phyloP scores from a whole-genome alignment of 164 flowering plant species.

The Aristolochia fimbriata region DNA sequence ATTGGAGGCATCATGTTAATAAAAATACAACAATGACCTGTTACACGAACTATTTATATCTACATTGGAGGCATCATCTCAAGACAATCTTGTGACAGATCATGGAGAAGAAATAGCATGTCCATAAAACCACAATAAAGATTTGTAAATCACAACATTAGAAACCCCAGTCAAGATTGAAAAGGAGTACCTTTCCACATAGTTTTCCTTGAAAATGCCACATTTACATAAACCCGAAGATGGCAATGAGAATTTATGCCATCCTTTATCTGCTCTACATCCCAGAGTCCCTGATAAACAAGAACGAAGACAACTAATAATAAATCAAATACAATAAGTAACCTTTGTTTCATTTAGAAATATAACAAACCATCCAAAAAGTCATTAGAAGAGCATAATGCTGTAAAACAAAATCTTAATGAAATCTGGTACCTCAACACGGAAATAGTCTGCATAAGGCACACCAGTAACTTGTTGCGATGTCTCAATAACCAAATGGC shows the following conservation, averaged over 20 bases:
- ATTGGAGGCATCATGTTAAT: no score
- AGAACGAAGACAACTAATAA: background rate
- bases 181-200: constrained; percentile 60
- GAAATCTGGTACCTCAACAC: constrained; percentile 59
- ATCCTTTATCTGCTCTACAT: constrained; percentile 37
- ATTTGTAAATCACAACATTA: background rate
- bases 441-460: constrained; percentile 84
- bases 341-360: no score
- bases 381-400: background rate
- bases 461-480: constrained; percentile 83
- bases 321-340: no score
- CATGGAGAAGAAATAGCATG: no score
- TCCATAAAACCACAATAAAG: no score
- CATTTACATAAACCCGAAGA: constrained; percentile 66
- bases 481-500: constrained; percentile 80
- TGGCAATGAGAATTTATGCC: constrained; percentile 30
- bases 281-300: constrained; percentile 72
- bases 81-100: no score
- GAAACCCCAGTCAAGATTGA: background rate
- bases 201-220: constrained; percentile 82
- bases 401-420: background rate
- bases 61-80: no score
- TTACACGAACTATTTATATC: no score
- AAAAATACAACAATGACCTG: no score
- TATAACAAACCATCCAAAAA: no score